A percentile compares a stretch with the other conserved stretches of the same genome.
These are phyloP conservation scores for Fusarium sp. DNA, from an alignment of 2,329 filamentous ascomycete species.

Conservation along the genomic window DNA sequence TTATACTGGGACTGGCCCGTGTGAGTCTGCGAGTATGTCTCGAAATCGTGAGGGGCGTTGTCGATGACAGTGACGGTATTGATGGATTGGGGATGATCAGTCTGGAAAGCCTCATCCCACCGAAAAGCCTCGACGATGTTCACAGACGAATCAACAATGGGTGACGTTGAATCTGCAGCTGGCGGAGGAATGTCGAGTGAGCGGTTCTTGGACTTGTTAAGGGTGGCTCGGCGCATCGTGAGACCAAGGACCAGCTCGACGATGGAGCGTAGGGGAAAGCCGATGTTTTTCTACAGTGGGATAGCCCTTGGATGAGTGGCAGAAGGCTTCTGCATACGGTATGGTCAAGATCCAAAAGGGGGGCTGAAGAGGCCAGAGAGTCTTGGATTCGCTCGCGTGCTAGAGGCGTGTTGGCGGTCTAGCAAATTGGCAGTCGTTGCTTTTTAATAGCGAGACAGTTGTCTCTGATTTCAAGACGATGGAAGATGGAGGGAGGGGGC, in stretches of 20 bases:
- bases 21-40: slow-evolving; percentile 17
- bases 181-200: slow-evolving; percentile 29
- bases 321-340: slow-evolving; percentile 43
- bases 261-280: slow-evolving; percentile 15
- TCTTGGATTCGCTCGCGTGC: slow-evolving; percentile 33
- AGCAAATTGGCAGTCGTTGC: slow-evolving; percentile 34
- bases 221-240: slow-evolving; percentile 44
- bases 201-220: slow-evolving; percentile 31
- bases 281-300: slow-evolving; percentile 36
- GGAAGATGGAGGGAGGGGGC: slow-evolving; percentile 18
- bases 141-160: slow-evolving; percentile 18
- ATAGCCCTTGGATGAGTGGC: slow-evolving; percentile 4
- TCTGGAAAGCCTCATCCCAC: slow-evolving; percentile 40
- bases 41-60: slow-evolving; percentile 13
- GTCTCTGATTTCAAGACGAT: slow-evolving; percentile 34
- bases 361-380: slow-evolving; percentile 20
- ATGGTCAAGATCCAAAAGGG: slow-evolving; percentile 31
- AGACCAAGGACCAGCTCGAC: slow-evolving; percentile 21
- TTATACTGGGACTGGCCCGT: slow-evolving; percentile 11
- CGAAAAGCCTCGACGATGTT: slow-evolving; percentile 24
- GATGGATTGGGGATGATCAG: slow-evolving; percentile 22
- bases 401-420: slow-evolving; percentile 33
- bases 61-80: slow-evolving; percentile 9
- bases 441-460: slow-evolving; percentile 44
- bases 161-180: slow-evolving; percentile 1